A percentile compares a stretch with the other conserved stretches of the same genome.
Evolutionary conservation across 1,139 yeast genomes (phyloP).

Genomic region (Yamadazyma dendronema): DNA sequence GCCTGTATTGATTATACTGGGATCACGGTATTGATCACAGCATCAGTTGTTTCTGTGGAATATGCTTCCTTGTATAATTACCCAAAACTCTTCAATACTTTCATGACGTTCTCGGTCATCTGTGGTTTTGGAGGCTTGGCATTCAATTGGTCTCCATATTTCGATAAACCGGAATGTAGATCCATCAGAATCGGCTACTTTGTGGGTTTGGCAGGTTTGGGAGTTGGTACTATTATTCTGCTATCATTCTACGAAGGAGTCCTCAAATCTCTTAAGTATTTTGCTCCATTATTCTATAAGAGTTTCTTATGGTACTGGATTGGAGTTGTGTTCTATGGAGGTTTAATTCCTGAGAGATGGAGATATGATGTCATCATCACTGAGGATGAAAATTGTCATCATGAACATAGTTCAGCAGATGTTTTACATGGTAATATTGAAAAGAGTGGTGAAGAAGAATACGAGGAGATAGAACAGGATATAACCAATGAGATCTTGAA

Average conservation of each 20-base stretch:
- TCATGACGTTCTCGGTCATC: conserved; percentile 58
- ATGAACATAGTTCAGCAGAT: conserved; percentile 31
- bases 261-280: conserved; percentile 47
- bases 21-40: conserved; percentile 83
- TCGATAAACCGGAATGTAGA: conserved; percentile 84
- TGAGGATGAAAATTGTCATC: conserved; percentile 33
- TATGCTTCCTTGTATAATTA: conserved; percentile 71
- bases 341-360: conserved; percentile 87
- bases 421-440: conserved; percentile 38
- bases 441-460: conserved; percentile 44
- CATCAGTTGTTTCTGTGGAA: conserved; percentile 86
- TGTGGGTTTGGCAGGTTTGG: conserved; percentile 74
- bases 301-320: conserved; percentile 70
- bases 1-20: conserved; percentile 97
- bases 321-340: conserved; percentile 88
- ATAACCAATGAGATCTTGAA: conserved; percentile 19
- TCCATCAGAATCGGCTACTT: conserved; percentile 81
- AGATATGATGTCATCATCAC: conserved; percentile 61
- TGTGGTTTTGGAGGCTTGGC: conserved; percentile 73
- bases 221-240: conserved; percentile 62
- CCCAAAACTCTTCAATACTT: conserved; percentile 46
- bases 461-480: conserved; percentile 41
- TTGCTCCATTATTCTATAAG: conserved; percentile 59
- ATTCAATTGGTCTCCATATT: conserved; percentile 88
- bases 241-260: conserved; percentile 59